Evolutionary conservation across 164 flowering plant genomes (phyloP), one percentile per base, ranked within the genome.

Genomic region (Amborella trichopoda): DNA sequence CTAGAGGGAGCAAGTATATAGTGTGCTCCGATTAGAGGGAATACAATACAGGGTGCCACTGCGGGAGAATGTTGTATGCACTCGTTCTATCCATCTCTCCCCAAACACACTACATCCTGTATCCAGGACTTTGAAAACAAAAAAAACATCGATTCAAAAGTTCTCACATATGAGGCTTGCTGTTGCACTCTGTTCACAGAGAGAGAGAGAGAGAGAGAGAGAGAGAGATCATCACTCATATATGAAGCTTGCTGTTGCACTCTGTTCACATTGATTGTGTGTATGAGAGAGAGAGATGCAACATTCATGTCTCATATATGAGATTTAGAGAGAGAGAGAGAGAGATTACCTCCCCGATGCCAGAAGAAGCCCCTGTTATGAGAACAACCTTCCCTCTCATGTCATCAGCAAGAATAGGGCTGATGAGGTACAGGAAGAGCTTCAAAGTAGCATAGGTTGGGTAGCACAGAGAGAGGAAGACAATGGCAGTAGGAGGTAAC

Each of bases 251-350:
- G n/a, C n/a, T n/a, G n/a, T n/a, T n/a, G n/a, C n/a, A n/a, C n/a
- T n/a, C n/a, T n/a, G 34, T n/a, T 80, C 71, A 50, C 21, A 28
- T 42, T 56, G 11, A 14, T 16, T 2, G n/a, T n/a, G n/a, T n/a
- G n/a, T n/a, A 30, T 30, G 34, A 14, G 1, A 14, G 14, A 14
- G 34, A 9, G 34, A 30, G 41, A 37, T 5, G 14, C 41, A 37
- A 37, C 19, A 37, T n/a, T n/a, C n/a, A n/a, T n/a, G n/a, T n/a
- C n/a, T n/a, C n/a, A n/a, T n/a, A n/a, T n/a, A n/a, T n/a, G n/a
- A n/a, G n/a, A n/a, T n/a, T 8, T 5, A 37, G 16, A 37, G 19
- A 37, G 6, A 14, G 19, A 37, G 3, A 37, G n/a, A 21, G 19
- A 37, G 41, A 37, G 19, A 21, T n/a, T 6, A 54, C 50, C 58